Percentiles rank a stretch among this genome's conserved stretches.
These are phyloP conservation scores for Trichoderma parareesei DNA, from an alignment of 495 filamentous ascomycete genomes.

Conservation along the genomic window DNA sequence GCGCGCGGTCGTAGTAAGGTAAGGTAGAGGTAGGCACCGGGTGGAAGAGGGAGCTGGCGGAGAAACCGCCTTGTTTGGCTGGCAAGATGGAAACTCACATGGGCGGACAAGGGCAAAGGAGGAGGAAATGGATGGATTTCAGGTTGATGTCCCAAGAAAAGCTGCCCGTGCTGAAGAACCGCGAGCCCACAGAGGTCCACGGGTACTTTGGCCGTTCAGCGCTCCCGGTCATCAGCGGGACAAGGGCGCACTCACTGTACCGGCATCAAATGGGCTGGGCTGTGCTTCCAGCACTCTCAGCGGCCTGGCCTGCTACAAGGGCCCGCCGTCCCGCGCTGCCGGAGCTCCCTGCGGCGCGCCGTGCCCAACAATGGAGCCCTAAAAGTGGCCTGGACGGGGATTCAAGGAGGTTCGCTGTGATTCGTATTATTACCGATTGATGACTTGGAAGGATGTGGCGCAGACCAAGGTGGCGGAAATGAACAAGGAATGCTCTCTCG, in stretches of 20 bases:
- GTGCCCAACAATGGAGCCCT: conserved; percentile 8
- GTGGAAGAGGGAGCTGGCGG: not conserved
- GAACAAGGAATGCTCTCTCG: not conserved
- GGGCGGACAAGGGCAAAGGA: not conserved
- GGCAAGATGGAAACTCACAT: not conserved
- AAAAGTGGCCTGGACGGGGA: not conserved
- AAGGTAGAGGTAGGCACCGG: not conserved
- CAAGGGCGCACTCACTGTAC: too few species aligned
- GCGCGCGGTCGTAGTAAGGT: not conserved
- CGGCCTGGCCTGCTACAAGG: not conserved
- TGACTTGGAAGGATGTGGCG: not conserved
- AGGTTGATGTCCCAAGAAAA: too few species aligned
- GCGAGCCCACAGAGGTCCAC: too few species aligned
- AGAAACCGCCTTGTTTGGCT: not conserved
- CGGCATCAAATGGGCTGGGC: not conserved
- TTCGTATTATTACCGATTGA: not conserved
- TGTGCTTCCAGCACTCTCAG: not conserved
- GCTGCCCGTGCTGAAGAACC: too few species aligned
- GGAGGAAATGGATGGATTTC: not conserved
- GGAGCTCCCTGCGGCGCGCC: conserved; percentile 1
- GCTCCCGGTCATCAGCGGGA: too few species aligned
- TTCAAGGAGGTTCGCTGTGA: too few species aligned
- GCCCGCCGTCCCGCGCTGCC: conserved; percentile 6
- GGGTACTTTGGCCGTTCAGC: too few species aligned
- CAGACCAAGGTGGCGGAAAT: not conserved